These are phyloP conservation scores for Lasiodiplodia hormozganensis DNA, from an alignment of 2,329 filamentous ascomycete species.

Conservation along the genomic window DNA sequence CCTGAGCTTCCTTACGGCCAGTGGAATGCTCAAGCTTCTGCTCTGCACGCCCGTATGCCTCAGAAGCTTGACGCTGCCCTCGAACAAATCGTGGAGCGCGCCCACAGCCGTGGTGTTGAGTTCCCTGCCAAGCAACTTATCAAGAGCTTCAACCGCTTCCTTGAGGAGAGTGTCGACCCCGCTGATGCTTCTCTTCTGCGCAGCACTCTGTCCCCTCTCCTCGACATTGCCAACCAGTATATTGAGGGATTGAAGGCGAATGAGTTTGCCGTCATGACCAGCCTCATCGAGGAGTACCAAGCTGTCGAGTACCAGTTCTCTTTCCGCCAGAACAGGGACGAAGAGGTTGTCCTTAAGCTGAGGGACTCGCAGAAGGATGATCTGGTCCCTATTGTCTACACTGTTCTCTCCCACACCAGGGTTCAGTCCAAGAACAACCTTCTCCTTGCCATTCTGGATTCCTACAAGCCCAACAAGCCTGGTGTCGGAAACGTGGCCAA, in stretches of 20 bases:
- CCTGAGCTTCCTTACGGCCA: slow-evolving; percentile 93
- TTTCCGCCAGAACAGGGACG: slow-evolving; percentile 82
- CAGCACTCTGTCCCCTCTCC: slow-evolving; percentile 75
- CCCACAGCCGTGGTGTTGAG: slow-evolving; percentile 77
- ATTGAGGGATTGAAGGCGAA: slow-evolving; percentile 87
- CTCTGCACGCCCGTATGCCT: slow-evolving; percentile 96
- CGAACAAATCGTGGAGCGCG: slow-evolving; percentile 83
- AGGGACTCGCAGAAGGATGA: slow-evolving; percentile 97
- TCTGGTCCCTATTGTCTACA: slow-evolving; percentile 82
- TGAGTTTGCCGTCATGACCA: slow-evolving; percentile 82
- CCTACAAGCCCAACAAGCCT: slow-evolving; percentile 94
- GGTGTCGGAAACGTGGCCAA: slow-evolving; percentile 87
- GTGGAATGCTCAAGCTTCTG: slow-evolving; percentile 94
- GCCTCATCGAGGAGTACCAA: slow-evolving; percentile 81
- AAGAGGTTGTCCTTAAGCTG: slow-evolving; percentile 91
- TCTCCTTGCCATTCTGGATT: slow-evolving; percentile 86
- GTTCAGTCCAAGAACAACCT: slow-evolving; percentile 94
- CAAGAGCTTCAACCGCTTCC: slow-evolving; percentile 85
- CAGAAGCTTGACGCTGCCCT: slow-evolving; percentile 87
- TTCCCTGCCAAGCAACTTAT: slow-evolving; percentile 89
- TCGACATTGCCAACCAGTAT: slow-evolving; percentile 80
- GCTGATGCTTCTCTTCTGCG: slow-evolving; percentile 77
- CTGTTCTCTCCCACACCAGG: slow-evolving; percentile 90
- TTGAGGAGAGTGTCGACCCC: slow-evolving; percentile 81
- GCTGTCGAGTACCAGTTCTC: slow-evolving; percentile 88